Evolutionary conservation across 257 asterid species (phyloP), one percentile per base, ranked within the genome.

Genomic region (Sherardia arvensis): DNA sequence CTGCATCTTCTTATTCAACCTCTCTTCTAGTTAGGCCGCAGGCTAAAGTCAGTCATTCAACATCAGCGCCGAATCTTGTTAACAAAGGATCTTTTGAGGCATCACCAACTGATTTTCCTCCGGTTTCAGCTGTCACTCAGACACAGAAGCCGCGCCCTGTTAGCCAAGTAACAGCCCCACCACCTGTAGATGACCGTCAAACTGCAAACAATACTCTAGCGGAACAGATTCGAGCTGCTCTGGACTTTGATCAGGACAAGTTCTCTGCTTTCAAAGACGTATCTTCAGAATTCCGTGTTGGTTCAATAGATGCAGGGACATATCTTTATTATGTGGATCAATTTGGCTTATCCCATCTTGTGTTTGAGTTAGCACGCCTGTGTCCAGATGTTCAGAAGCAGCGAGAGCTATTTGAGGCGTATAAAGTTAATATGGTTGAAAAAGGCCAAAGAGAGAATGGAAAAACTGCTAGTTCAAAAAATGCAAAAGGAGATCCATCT

Each of bases 311-410:
- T 76, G 83, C 85, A 2, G 93, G 71, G 80, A 81, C 90, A 14
- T 93, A 93, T 76, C 78, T 90, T 27, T 86, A 80, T 15, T 73
- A 69, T 20, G 95, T 77, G 15, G 92, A 83, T 70, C 92, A 90
- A 82, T 93, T 81, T 77, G 96, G 99, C 43, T 74, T 93, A 88
- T 85, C 94, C 21, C 94, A 93, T 81, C 97, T 93, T 59, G 88
- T 90, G 73, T 74, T 67, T 21, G 97, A 90, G 68, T 62, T 93
- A 80, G 97, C 99, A 62, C 79, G 83, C 59, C 87, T 90, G 57
- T 83, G 88, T 40, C 97, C 99, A 55, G 89, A 93, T 73, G 59
- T 77, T 59, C 75, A 67, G 79, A 93, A 86, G 83, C 97, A 93
- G 83, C 83, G 72, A 61, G 95, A 86, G 80, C 78, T 93, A 63